Percentiles rank a stretch among this genome's conserved stretches.
Conservation (phyloP, 2,329 filamentous ascomycete species). For the Beauveria scarabaeidicola region DNA sequence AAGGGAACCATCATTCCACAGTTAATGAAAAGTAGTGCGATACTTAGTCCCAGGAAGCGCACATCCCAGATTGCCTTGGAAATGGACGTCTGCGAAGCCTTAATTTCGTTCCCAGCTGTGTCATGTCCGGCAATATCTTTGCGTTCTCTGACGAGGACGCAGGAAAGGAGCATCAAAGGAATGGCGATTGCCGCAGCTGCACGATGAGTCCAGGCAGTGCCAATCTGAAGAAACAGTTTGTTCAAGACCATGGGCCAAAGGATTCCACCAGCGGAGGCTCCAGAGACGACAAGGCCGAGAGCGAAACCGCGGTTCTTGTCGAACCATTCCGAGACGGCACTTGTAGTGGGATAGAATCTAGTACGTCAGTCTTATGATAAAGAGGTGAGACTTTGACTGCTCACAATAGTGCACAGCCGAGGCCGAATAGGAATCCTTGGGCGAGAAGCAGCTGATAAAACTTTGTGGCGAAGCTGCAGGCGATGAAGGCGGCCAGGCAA, state of each 20-base stretch:
- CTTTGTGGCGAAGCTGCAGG: constrained; percentile 21
- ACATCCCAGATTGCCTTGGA: constrained; percentile 21
- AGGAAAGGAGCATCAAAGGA: constrained; percentile 19
- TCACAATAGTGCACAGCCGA: constrained; percentile 30
- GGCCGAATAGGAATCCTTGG: constrained; percentile 33
- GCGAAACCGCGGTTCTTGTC: constrained; percentile 22
- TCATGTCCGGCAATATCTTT: constrained; percentile 13
- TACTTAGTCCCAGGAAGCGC: constrained; percentile 17
- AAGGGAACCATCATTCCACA: constrained; percentile 24
- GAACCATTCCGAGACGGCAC: constrained; percentile 25
- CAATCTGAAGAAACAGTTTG: constrained; percentile 12
- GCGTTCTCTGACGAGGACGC: constrained; percentile 22
- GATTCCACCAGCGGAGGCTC: constrained; percentile 24
- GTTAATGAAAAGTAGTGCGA: constrained; percentile 20
- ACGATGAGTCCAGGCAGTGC: constrained; percentile 15
- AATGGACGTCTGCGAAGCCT: constrained; percentile 10
- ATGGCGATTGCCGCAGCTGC: constrained; percentile 18
- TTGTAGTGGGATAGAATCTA: constrained; percentile 24
- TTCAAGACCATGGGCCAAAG: constrained; percentile 22
- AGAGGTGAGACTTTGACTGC: background rate
- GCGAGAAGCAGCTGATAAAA: constrained; percentile 31
- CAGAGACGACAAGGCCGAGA: constrained; percentile 23
- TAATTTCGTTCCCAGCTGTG: constrained; percentile 10
- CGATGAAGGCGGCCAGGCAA: constrained; percentile 29
- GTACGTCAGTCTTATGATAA: background rate